Evolutionary conservation across 1,139 yeast genomes (phyloP), one percentile per base, ranked within the genome.

Genomic region (Yamadazyma conglobata): DNA sequence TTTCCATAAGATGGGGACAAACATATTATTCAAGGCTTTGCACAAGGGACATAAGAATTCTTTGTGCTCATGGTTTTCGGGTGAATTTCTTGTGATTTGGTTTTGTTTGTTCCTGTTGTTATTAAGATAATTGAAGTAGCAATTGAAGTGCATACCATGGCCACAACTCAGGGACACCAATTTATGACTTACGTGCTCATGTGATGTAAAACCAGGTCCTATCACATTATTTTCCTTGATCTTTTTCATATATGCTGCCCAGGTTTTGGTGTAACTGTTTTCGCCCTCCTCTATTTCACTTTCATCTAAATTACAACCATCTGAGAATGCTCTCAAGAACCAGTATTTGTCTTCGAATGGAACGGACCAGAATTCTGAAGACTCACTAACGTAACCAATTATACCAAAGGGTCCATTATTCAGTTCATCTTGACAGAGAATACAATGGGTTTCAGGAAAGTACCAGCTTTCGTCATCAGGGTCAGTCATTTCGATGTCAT

Each of bases 41-140:
- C 98, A 91, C 27, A 91, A 69, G 0, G 98, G 97, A 50, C 98
- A 91, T 21, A 85, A 60, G 43, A 86, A 83, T 46, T 89, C 95
- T 10, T 77, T 75, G 35, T 76, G 76, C 11, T 77, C 79, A 3
- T 71, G 60, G 42, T 83, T 79, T 40, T 83, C 95, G 0, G 96
- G 95, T 5, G 80, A 67, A 35, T 88, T 85, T 50, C 95, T 66
- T 0, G 95, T 84, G 19, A 88, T 77, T 48, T 86, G 95, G 20
- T 72, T 72, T 46, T 75, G 84, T 18, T 81, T 70, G 10, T 65
- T 58, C 33, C 74, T 62, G 27, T 72, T 68, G 20, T 34, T 40
- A 30, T 65, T 64, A 48, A 78, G 59, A 49, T 78, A 85, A 37
- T 79, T 77, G 33, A 74, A 54, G 45, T 81, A 84, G 50, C 98